Percentiles rank a stretch among this genome's conserved stretches.
Evolutionary conservation across 805 yeast species (phyloP).

Genomic region (Starmerella etchellsii): DNA sequence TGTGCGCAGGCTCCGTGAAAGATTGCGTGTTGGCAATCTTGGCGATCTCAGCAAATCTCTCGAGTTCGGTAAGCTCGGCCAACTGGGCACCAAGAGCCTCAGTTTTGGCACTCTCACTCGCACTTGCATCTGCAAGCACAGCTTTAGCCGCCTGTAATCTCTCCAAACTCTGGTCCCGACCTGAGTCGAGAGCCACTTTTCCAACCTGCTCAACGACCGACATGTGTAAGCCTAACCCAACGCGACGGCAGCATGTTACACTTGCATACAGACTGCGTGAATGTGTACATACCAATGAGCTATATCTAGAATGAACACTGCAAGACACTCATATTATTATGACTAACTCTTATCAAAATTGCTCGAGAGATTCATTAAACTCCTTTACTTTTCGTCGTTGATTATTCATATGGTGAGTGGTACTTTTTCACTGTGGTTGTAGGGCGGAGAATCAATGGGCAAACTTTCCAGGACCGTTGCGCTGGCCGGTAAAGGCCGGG

Average conservation of each 20-base stretch:
- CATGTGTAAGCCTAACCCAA: no score
- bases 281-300: no score
- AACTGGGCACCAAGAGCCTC: constrained; percentile 33
- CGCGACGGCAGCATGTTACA: no score
- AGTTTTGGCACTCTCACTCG: constrained; percentile 20
- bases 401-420: no score
- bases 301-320: no score
- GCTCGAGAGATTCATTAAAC: no score
- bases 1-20: neutral
- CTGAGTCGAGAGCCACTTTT: constrained; percentile 10
- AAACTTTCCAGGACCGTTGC: constrained; percentile 12
- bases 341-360: no score
- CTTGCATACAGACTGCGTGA: no score
- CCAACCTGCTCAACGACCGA: constrained; percentile 17
- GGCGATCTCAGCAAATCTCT: constrained; percentile 40
- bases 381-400: no score
- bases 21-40: constrained; percentile 22
- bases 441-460: neutral
- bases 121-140: constrained; percentile 22
- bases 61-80: constrained; percentile 48
- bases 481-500: constrained; percentile 16
- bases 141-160: constrained; percentile 26
- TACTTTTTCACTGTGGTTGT: no score
- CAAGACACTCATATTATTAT: no score
- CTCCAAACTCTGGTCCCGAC: constrained; percentile 25